A percentile compares a stretch with the other conserved stretches of the same genome.
phyloP scores from a whole-genome alignment of 441 rosid species.

The Syzygium syzygioides region DNA sequence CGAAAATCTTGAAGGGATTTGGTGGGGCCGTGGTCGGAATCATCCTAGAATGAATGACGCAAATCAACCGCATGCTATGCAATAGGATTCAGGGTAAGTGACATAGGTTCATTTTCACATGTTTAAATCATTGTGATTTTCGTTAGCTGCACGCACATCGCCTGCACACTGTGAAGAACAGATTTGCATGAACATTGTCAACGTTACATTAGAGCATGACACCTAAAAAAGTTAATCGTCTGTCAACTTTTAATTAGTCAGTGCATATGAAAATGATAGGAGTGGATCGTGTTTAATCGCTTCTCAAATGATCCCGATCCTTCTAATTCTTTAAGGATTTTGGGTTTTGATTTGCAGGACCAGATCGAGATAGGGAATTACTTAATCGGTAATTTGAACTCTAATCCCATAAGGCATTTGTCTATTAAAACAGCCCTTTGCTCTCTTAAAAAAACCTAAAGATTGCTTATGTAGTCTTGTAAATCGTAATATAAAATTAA shows the following conservation, averaged over 20 bases:
- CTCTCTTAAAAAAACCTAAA: background rate
- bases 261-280: no score
- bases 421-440: background rate
- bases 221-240: no score
- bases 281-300: background rate
- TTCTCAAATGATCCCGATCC: background rate
- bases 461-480: background rate
- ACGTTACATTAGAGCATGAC: background rate
- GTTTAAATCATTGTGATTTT: background rate
- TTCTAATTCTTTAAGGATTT: background rate
- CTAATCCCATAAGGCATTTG: background rate
- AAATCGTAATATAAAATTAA: background rate
- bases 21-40: background rate
- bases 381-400: background rate
- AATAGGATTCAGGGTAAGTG: background rate
- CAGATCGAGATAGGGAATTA: background rate
- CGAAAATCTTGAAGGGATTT: background rate
- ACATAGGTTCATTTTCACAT: background rate
- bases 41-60: background rate
- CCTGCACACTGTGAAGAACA: no score
- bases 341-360: background rate
- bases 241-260: no score
- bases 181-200: background rate
- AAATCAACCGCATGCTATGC: background rate
- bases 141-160: no score